Conservation (phyloP, 2,329 filamentous ascomycete species). For the Pseudogymnoascus sp. region DNA sequence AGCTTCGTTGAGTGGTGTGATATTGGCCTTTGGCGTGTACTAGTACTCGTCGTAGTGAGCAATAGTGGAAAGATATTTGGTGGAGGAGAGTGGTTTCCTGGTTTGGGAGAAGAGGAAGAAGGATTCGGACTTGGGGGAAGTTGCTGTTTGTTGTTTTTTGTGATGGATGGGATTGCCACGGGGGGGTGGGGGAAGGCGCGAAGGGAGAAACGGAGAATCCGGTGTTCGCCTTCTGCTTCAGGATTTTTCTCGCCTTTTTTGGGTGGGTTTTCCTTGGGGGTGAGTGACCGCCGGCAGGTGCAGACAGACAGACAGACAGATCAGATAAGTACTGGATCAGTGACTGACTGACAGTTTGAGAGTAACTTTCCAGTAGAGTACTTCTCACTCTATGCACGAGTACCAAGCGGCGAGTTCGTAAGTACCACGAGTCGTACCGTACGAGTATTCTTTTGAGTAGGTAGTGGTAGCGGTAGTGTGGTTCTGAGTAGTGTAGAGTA, state of each 20-base stretch:
- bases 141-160: constrained; percentile 2
- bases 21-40: not conserved
- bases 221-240: not conserved
- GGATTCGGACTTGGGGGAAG: not conserved
- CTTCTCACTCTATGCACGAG: not conserved
- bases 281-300: not conserved
- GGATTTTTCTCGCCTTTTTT: not conserved
- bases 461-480: not conserved
- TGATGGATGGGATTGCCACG: not conserved
- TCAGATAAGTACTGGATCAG: too few relatives aligned
- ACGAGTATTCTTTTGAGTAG: not conserved
- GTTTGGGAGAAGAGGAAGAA: not conserved
- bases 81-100: not conserved
- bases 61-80: not conserved
- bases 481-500: not conserved
- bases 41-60: not conserved
- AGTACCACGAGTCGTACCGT: not conserved
- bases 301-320: not conserved
- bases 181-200: not conserved
- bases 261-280: not conserved
- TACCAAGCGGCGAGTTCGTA: not conserved
- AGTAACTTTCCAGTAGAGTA: not conserved
- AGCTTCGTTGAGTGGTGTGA: not conserved
- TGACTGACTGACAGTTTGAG: not conserved
- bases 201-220: not conserved